Conservation (phyloP, 805 yeast species). For the Suhomyces pyralidae region DNA sequence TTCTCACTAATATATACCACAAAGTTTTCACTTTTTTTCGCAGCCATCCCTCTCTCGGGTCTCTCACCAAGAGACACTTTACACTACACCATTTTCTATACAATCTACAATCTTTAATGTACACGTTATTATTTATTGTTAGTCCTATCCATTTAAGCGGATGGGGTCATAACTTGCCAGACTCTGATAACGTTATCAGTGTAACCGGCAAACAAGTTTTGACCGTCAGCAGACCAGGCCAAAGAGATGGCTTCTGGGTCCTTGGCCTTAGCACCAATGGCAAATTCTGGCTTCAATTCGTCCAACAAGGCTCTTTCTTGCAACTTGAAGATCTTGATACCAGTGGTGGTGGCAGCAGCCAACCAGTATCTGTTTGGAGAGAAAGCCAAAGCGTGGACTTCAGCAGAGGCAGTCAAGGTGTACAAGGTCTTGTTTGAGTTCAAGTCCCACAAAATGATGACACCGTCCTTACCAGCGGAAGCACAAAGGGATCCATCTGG, state of each 20-base stretch:
- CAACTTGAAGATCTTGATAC: conserved; percentile 97
- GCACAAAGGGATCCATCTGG: conserved; percentile 99
- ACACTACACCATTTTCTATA: not conserved
- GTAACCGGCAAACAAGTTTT: conserved; percentile 99
- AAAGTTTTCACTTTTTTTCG: no score
- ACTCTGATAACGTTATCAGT: conserved; percentile 99
- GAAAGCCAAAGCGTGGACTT: conserved; percentile 97
- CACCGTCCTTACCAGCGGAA: conserved; percentile 99
- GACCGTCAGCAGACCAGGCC: conserved; percentile 99
- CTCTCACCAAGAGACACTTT: no score
- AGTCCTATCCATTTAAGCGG: conserved; percentile 32
- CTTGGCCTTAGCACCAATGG: conserved; percentile 82
- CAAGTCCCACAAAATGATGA: conserved; percentile 97
- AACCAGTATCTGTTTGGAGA: conserved; percentile 99
- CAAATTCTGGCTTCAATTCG: conserved; percentile 97
- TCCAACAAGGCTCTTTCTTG: conserved; percentile 92
- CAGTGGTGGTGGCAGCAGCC: conserved; percentile 98
- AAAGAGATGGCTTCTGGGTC: conserved; percentile 97
- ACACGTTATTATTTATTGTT: conserved; percentile 6
- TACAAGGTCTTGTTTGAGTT: conserved; percentile 79
- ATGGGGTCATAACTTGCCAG: conserved; percentile 98
- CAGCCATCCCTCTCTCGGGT: no score
- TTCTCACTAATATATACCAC: no score
- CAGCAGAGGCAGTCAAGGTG: conserved; percentile 94
- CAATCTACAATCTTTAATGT: not conserved